Evolutionary conservation across 768 basidiomycete genomes (phyloP).

Genomic region (Xerocomus brunneocitrinus): DNA sequence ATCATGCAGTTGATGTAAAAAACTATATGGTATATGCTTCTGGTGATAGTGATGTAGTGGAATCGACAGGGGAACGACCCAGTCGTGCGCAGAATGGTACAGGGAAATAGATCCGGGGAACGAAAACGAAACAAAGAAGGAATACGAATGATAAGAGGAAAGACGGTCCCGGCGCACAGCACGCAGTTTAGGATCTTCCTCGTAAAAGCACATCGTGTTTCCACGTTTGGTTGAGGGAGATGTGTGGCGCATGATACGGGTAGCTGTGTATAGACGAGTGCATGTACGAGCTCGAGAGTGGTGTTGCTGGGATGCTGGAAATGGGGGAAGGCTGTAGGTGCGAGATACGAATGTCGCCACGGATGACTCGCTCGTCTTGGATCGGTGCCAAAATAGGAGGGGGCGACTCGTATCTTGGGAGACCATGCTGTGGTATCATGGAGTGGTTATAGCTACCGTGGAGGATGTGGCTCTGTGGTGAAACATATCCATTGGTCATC

Average conservation of each 20-base stretch:
- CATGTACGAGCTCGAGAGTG: constrained; percentile 35
- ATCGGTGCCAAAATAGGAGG: constrained; percentile 56
- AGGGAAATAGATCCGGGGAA: constrained; percentile 17
- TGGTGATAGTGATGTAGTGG: constrained; percentile 23
- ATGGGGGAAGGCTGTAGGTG: constrained; percentile 30
- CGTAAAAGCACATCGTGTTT: constrained; percentile 43
- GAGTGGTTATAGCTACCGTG: constrained; percentile 24
- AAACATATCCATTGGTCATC: constrained; percentile 31
- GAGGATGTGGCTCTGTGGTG: constrained; percentile 25
- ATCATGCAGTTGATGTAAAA: constrained; percentile 25
- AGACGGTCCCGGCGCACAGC: constrained; percentile 5
- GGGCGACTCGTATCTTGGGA: constrained; percentile 44
- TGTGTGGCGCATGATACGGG: constrained; percentile 36
- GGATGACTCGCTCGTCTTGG: constrained; percentile 36
- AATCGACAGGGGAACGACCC: constrained; percentile 2
- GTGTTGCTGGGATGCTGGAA: constrained; percentile 30
- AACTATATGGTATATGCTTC: constrained; percentile 32
- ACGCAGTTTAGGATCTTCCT: constrained; percentile 22
- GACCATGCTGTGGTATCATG: constrained; percentile 18
- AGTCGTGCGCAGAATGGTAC: constrained; percentile 18
- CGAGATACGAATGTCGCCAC: constrained; percentile 28
- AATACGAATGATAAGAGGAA: not conserved
- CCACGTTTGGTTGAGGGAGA: constrained; percentile 41
- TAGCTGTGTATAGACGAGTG: constrained; percentile 41
- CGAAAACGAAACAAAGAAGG: constrained; percentile 9